Percentiles rank a stretch among this genome's conserved stretches.
phyloP scores from a whole-genome alignment of 768 basidiomycete species.

The Phanerodontia chrysosporium region DNA sequence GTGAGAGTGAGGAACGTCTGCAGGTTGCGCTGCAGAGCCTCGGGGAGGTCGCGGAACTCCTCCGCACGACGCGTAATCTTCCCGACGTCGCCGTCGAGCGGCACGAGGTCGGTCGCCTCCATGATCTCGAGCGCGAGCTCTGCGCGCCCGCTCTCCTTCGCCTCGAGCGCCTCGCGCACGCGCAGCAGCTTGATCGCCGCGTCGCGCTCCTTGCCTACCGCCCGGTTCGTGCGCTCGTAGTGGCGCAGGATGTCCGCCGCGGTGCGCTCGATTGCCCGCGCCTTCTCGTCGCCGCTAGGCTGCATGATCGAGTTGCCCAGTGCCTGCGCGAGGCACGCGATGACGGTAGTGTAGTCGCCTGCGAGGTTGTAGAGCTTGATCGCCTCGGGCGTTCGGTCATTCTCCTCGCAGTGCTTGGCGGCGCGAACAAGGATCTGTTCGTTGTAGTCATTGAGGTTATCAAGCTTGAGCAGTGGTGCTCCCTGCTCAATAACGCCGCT shows the following conservation, averaged over 20 bases:
- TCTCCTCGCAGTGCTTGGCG: conserved; percentile 76
- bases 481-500: conserved; percentile 86
- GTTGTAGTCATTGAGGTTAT: conserved; percentile 65
- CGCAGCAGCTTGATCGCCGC: conserved; percentile 71
- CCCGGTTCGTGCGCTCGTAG: conserved; percentile 73
- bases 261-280: conserved; percentile 63
- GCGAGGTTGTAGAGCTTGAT: conserved; percentile 96
- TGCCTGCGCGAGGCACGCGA: conserved; percentile 81
- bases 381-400: conserved; percentile 82
- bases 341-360: conserved; percentile 83
- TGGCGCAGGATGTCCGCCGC: conserved; percentile 76
- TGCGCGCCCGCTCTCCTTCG: conserved; percentile 63
- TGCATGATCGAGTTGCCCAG: conserved; percentile 79
- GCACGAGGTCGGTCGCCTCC: conserved; percentile 83
- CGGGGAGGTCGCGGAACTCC: conserved; percentile 84
- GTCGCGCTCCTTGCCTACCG: conserved; percentile 67
- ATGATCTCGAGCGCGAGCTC: conserved; percentile 87
- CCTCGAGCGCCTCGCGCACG: conserved; percentile 77
- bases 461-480: conserved; percentile 68
- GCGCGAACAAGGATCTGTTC: conserved; percentile 80
- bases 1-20: conserved; percentile 83
- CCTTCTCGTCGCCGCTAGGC: conserved; percentile 55
- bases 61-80: conserved; percentile 84
- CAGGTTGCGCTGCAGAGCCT: conserved; percentile 84
- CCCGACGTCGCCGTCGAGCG: conserved; percentile 78